phyloP scores from a whole-genome alignment of 2,329 filamentous ascomycete species.

The Raffaelea arxii region DNA sequence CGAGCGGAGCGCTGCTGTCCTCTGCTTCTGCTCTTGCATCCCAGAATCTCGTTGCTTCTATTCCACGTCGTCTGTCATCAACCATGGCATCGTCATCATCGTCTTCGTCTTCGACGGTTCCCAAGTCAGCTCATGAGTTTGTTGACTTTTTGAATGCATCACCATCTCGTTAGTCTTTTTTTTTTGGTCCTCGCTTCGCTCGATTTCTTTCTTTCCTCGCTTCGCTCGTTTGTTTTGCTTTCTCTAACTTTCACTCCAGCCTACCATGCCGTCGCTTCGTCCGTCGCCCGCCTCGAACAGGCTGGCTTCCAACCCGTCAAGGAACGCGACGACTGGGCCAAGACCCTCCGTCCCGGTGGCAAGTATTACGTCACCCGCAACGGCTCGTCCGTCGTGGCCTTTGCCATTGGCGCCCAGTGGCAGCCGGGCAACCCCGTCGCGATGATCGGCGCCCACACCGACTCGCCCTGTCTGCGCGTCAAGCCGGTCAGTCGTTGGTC shows the following conservation, averaged over 20 bases:
- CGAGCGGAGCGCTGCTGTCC: not conserved
- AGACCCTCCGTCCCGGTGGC: constrained; percentile 69
- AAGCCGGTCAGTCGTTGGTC: constrained; percentile 92
- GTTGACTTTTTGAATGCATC: constrained; percentile 90
- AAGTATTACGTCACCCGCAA: constrained; percentile 97
- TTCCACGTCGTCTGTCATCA: not conserved
- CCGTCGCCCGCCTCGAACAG: constrained; percentile 64
- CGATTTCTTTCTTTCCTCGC: too few relatives aligned
- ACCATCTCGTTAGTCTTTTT: constrained; percentile 79
- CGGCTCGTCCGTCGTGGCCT: constrained; percentile 82
- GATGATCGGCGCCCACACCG: constrained; percentile 94
- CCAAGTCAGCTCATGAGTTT: constrained; percentile 65
- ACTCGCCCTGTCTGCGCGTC: constrained; percentile 82
- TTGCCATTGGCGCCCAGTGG: constrained; percentile 86
- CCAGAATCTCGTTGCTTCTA: not conserved
- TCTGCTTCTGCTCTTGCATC: constrained; percentile 1
- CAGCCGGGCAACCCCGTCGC: constrained; percentile 80
- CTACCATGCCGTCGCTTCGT: constrained; percentile 83
- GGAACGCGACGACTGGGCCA: constrained; percentile 84
- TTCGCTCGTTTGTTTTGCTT: too few relatives aligned
- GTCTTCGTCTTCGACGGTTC: constrained; percentile 19
- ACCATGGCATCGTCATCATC: constrained; percentile 4
- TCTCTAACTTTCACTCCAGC: constrained; percentile 40
- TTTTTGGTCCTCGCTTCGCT: too few relatives aligned
- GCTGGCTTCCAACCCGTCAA: constrained; percentile 83